phyloP scores from a whole-genome alignment of 495 filamentous ascomycete genomes.

The Trichoderma erinaceum region DNA sequence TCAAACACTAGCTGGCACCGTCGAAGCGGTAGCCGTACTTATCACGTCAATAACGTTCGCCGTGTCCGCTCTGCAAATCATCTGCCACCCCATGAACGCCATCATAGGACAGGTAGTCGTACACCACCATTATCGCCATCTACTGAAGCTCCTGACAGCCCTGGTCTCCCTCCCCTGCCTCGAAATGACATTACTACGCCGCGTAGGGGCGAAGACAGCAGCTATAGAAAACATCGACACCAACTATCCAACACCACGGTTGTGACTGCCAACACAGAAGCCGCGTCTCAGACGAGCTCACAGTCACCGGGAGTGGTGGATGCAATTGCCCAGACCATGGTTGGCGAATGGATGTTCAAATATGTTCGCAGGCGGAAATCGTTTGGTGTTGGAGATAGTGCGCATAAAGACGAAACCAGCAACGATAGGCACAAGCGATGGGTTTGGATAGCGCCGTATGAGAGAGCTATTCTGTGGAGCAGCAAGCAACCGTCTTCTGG shows the following conservation, averaged over 20 bases:
- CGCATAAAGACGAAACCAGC: conserved; percentile 50
- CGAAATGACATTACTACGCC: conserved; percentile 64
- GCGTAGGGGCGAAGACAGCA: conserved; percentile 30
- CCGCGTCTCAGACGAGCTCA: conserved; percentile 50
- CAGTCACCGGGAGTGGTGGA: conserved; percentile 86
- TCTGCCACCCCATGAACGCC: conserved; percentile 47
- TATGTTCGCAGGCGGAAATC: conserved; percentile 90
- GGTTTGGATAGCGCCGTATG: conserved; percentile 97
- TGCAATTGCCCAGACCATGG: conserved; percentile 96
- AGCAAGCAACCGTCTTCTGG: conserved; percentile 91
- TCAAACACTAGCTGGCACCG: conserved; percentile 44
- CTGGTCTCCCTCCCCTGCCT: conserved; percentile 65
- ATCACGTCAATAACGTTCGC: conserved; percentile 56
- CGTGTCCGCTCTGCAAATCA: conserved; percentile 77
- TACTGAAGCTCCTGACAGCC: conserved; percentile 61
- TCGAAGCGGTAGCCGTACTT: conserved; percentile 23
- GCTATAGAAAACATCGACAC: conserved; percentile 39
- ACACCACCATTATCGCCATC: conserved; percentile 63
- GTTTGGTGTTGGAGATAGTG: conserved; percentile 72
- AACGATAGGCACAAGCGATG: conserved; percentile 84
- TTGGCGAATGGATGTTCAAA: conserved; percentile 99
- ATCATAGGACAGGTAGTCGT: conserved; percentile 47
- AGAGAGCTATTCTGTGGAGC: conserved; percentile 94
- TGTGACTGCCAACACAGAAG: conserved; percentile 43
- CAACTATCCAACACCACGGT: conserved; percentile 50